Evolutionary conservation across 441 rosid genomes (phyloP).

Genomic region (Dalechampia spathulata): DNA sequence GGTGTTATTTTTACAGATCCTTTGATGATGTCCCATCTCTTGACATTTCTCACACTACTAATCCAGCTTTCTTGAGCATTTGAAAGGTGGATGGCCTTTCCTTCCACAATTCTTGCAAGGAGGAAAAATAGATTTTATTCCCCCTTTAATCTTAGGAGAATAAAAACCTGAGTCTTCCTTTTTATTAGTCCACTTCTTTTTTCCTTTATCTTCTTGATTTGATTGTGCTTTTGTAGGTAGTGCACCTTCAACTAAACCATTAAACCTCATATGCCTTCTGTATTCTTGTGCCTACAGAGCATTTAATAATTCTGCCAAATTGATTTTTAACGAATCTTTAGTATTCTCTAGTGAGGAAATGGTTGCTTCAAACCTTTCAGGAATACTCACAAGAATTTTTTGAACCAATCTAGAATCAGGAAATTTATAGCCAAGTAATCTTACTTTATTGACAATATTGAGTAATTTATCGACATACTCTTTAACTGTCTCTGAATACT

Average conservation of each 20-base stretch:
- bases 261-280: neutral
- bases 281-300: neutral
- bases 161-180: neutral
- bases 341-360: neutral
- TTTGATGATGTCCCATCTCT: neutral
- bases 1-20: neutral
- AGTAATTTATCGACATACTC: too few species aligned
- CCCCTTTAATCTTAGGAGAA: too few species aligned
- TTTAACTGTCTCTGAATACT: too few species aligned
- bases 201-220: neutral
- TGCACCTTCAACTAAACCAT: neutral
- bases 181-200: neutral
- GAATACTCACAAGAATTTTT: neutral
- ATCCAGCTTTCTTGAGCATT: neutral
- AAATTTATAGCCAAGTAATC: neutral
- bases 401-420: neutral
- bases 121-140: neutral
- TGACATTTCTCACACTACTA: neutral
- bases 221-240: too few species aligned
- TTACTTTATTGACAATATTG: neutral
- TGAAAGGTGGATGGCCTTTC: neutral
- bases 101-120: neutral
- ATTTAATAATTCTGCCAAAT: neutral
- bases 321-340: neutral
- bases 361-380: neutral